phyloP scores from a whole-genome alignment of 2,329 filamentous ascomycete species.

The Xylaria sp. region DNA sequence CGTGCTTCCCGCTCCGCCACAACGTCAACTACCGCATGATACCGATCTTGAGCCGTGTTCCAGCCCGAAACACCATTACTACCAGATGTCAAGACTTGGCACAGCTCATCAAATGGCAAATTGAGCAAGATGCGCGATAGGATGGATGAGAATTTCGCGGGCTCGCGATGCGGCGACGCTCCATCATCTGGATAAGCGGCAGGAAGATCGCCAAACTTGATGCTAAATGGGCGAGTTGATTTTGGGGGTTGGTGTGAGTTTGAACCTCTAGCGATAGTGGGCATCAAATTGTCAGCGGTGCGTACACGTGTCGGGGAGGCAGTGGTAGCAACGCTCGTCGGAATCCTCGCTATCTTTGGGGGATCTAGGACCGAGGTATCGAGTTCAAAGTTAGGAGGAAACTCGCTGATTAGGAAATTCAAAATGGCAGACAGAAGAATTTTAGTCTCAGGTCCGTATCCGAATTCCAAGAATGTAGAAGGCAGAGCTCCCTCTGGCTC shows the following conservation, averaged over 20 bases:
- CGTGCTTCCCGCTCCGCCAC: constrained; percentile 64
- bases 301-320: constrained; percentile 40
- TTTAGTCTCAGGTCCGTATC: constrained; percentile 61
- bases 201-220: constrained; percentile 73
- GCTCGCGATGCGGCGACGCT: constrained; percentile 33
- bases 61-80: constrained; percentile 59
- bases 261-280: constrained; percentile 48
- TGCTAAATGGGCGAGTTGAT: constrained; percentile 63
- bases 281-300: constrained; percentile 42
- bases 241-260: constrained; percentile 43
- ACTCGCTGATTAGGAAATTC: constrained; percentile 64
- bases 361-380: constrained; percentile 51
- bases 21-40: constrained; percentile 55
- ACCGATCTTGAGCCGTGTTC: constrained; percentile 53
- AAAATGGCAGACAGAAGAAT: constrained; percentile 60
- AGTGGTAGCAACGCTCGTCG: constrained; percentile 45
- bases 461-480: constrained; percentile 44
- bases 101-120: constrained; percentile 70
- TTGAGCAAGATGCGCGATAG: constrained; percentile 73
- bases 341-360: constrained; percentile 49
- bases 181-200: constrained; percentile 43
- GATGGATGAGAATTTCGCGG: constrained; percentile 49
- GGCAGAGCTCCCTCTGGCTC: constrained; percentile 29
- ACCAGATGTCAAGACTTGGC: constrained; percentile 67
- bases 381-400: constrained; percentile 65